Conservation (phyloP, 108 stramenopile species). For the Cyclostephanos tholiformis region DNA sequence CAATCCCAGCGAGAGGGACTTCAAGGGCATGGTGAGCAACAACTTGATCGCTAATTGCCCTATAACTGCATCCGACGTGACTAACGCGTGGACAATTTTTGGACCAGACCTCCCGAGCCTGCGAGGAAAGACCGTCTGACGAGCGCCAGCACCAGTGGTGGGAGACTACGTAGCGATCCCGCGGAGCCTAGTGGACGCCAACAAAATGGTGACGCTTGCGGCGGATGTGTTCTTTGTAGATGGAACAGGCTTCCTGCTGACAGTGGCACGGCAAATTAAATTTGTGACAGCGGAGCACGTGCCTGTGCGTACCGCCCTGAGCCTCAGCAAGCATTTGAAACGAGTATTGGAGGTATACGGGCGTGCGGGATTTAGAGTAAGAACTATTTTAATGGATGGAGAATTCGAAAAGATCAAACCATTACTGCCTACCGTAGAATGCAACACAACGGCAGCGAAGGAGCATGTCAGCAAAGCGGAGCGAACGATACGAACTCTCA, state of each 20-base stretch:
- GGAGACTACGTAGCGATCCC: constrained; percentile 27
- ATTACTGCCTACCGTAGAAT: constrained; percentile 4
- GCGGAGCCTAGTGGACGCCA: constrained; percentile 5
- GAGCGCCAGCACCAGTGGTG: constrained; percentile 24
- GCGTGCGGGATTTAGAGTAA: neutral
- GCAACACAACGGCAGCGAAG: constrained; percentile 27
- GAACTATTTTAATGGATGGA: neutral
- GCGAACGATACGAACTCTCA: constrained; percentile 9
- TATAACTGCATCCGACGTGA: constrained; percentile 6
- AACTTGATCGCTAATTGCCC: constrained; percentile 21
- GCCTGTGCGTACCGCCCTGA: constrained; percentile 7
- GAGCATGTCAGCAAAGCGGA: constrained; percentile 10
- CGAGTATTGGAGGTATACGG: neutral
- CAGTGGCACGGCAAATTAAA: constrained; percentile 2
- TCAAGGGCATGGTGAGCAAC: neutral
- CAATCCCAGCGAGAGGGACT: neutral
- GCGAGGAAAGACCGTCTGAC: constrained; percentile 17
- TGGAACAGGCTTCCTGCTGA: constrained; percentile 2
- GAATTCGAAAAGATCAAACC: constrained; percentile 1
- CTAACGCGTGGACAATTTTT: constrained; percentile 24
- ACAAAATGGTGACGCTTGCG: constrained; percentile 28
- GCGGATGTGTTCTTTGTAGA: constrained; percentile 8
- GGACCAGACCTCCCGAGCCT: constrained; percentile 21
- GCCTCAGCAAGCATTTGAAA: constrained; percentile 13
- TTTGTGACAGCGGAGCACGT: constrained; percentile 20